Base-by-base conservation (phyloP, 2,329 filamentous ascomycete genomes). In the Calonectria pauciramosa region DNA sequence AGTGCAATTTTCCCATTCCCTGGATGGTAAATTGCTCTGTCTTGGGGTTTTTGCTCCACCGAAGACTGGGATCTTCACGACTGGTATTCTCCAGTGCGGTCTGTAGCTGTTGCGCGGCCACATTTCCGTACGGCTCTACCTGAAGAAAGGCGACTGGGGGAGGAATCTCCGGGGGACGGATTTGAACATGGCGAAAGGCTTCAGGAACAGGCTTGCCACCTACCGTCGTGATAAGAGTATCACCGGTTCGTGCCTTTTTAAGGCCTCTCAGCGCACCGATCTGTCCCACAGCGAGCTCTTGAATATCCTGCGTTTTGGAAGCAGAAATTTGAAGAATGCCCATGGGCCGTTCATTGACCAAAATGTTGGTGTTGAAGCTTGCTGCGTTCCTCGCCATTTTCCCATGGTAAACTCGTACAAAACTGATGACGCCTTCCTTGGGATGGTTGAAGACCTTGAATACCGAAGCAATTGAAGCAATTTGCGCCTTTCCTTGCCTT, bases 131-230 rank as follows among this genome's bases (percentile, higher is more conserved):
- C 0, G 90, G 95, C 77, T 99, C 96, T 34, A 99, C 93, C 74
- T 96, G 95, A n/a, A 97, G 93, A 84, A 99, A 99, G 82, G 98
- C 98, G 0, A 99, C 97, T 0, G 97, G 96, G 0, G 97, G 96
- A 0, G 97, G 96, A 0, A 98, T 95, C 73, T 94, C 91, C 34
- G 98, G 97, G 0, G 97, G 95, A 20, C 95, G 92, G 44, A 99
- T 91, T 82, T 98, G 96, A 20, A 99, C 87, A 20, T 90, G 93
- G 65, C 93, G 92, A 64, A 98, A 86, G 0, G 92, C 90, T 20
- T 92, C 90, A 23, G 94, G 92, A 1, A 95, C 93, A 0, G 91
- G 90, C 9, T 90, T 90, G 82, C 86, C 86, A 11, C 85, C 91
- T 30, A 91, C 88, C 79, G 95, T 95, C 2, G 94, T 92, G 41